Conservation (phyloP, 495 filamentous ascomycete genomes). For the Xylaria flabelliformis region DNA sequence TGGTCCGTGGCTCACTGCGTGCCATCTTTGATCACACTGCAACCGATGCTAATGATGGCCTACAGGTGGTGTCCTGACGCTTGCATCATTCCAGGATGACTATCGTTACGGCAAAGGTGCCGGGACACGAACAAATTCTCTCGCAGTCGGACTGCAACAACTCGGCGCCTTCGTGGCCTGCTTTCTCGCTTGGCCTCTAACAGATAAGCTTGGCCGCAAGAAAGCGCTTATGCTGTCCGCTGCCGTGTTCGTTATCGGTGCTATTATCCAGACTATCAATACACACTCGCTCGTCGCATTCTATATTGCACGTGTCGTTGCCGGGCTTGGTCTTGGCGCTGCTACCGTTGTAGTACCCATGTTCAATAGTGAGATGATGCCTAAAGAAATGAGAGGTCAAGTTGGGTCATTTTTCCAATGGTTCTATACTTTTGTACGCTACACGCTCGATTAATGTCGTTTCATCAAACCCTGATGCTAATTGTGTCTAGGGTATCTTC, state of each 20-base stretch:
- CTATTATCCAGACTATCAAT: slow-evolving; percentile 47
- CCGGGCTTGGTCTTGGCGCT: slow-evolving; percentile 61
- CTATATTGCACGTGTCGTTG: slow-evolving; percentile 55
- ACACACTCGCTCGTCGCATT: slow-evolving; percentile 45
- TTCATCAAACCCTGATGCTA: neutral
- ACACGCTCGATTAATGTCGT: neutral
- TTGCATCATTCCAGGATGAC: slow-evolving; percentile 38
- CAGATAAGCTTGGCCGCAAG: slow-evolving; percentile 44
- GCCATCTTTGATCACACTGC: neutral
- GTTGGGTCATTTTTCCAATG: slow-evolving; percentile 51
- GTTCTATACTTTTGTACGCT: slow-evolving; percentile 46
- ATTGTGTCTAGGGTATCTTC: slow-evolving; percentile 51
- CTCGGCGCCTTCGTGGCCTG: slow-evolving; percentile 47
- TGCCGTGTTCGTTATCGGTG: slow-evolving; percentile 48
- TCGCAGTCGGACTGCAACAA: slow-evolving; percentile 40
- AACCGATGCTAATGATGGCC: neutral
- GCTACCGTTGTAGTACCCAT: slow-evolving; percentile 62
- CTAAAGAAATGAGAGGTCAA: slow-evolving; percentile 60
- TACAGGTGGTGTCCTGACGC: slow-evolving; percentile 48
- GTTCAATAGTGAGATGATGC: slow-evolving; percentile 60
- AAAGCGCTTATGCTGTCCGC: slow-evolving; percentile 46
- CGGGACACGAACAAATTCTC: slow-evolving; percentile 34
- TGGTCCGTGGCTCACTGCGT: slow-evolving; percentile 31
- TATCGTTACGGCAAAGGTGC: slow-evolving; percentile 40
- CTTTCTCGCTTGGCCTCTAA: slow-evolving; percentile 49